Conservation (phyloP, 441 rosid genomes). For the Eruca vesicaria region DNA sequence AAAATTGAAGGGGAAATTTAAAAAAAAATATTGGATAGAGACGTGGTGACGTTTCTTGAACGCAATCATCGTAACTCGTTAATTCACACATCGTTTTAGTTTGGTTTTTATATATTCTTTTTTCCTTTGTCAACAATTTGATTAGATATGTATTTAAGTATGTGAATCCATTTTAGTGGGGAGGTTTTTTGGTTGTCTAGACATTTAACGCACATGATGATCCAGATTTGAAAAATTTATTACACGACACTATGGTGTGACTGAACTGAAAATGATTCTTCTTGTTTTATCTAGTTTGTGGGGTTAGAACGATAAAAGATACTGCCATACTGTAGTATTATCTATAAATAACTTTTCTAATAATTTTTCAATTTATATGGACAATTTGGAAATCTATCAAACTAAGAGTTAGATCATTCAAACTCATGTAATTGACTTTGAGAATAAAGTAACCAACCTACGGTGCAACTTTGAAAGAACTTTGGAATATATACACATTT, state of each 20-base stretch:
- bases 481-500: background rate
- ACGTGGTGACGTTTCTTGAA: constrained; percentile 34
- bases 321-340: background rate
- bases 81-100: constrained; percentile 29
- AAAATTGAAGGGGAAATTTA: background rate
- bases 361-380: background rate
- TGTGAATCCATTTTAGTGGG: background rate
- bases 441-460: background rate
- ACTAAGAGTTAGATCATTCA: background rate
- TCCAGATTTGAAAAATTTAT: background rate
- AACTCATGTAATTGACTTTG: background rate
- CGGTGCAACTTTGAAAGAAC: background rate
- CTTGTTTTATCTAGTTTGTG: background rate
- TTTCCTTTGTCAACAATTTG: background rate
- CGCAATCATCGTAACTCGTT: constrained; percentile 37
- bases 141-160: background rate
- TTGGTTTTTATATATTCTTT: background rate
- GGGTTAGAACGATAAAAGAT: background rate
- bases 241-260: background rate
- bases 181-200: background rate
- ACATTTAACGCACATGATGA: constrained; percentile 20
- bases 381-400: background rate
- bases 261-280: constrained; percentile 23
- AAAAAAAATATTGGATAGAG: constrained; percentile 21
- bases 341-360: background rate